These are phyloP conservation scores for Metarhizium rileyi DNA, from an alignment of 2,329 filamentous ascomycete genomes.

Conservation along the genomic window DNA sequence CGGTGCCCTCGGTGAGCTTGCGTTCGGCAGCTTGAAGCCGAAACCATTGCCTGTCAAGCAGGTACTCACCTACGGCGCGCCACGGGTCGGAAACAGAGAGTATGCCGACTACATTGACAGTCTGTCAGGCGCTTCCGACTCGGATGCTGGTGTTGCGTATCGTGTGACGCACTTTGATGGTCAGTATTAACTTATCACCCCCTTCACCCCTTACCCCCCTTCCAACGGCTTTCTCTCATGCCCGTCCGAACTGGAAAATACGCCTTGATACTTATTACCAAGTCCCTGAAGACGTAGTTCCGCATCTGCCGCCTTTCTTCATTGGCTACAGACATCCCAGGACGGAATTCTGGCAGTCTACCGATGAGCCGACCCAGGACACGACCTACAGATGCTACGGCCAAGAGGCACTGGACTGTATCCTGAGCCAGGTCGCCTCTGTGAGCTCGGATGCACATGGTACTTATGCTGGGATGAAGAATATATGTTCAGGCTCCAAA, in stretches of 20 bases:
- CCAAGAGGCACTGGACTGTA: background rate
- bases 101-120: background rate
- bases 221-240: too few species aligned
- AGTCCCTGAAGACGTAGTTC: background rate
- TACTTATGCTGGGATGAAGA: background rate
- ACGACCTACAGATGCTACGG: background rate
- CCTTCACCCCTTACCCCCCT: too few species aligned
- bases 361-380: slow-evolving; percentile 3
- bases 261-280: too few species aligned
- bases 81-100: background rate
- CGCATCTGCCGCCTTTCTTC: background rate
- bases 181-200: too few species aligned
- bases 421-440: background rate
- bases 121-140: background rate
- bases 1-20: background rate
- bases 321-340: background rate
- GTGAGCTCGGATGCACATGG: background rate
- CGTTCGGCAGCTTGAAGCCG: background rate
- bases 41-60: background rate
- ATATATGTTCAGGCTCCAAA: too few species aligned
- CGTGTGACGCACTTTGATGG: slow-evolving; percentile 1
- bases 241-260: too few species aligned
- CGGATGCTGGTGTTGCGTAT: background rate
- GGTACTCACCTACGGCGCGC: background rate
- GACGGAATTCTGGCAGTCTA: background rate